Conservation (phyloP, 2,329 filamentous ascomycete genomes). For the Polytolypa hystricis region DNA sequence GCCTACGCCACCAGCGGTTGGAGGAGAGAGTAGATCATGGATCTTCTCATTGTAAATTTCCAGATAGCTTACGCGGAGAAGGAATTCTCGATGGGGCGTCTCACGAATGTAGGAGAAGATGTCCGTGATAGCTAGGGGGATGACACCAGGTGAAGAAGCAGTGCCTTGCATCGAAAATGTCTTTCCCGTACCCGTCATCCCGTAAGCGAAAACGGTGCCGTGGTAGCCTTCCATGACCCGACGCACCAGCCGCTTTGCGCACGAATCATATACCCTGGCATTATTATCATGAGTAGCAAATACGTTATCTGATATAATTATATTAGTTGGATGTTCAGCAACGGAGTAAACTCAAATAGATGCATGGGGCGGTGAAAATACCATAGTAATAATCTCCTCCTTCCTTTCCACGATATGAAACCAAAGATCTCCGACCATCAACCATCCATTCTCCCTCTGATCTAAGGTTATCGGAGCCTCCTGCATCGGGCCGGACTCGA, state of each 20-base stretch:
- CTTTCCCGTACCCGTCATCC: slow-evolving; percentile 98
- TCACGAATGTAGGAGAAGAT: slow-evolving; percentile 99
- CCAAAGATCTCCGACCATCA: slow-evolving; percentile 68
- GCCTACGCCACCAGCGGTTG: slow-evolving; percentile 46
- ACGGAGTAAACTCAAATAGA: too few species aligned
- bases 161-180: slow-evolving; percentile 99
- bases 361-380: slow-evolving; percentile 36
- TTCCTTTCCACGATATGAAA: slow-evolving; percentile 78
- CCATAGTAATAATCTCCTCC: slow-evolving; percentile 88
- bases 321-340: slow-evolving; percentile 1
- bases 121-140: slow-evolving; percentile 92
- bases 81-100: slow-evolving; percentile 85
- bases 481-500: slow-evolving; percentile 74
- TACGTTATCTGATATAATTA: slow-evolving; percentile 68
- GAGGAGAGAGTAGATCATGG: slow-evolving; percentile 76
- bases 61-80: slow-evolving; percentile 91
- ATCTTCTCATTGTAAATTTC: slow-evolving; percentile 99
- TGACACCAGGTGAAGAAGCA: slow-evolving; percentile 87
- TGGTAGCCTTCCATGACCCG: slow-evolving; percentile 99
- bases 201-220: slow-evolving; percentile 95
- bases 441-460: slow-evolving; percentile 83
- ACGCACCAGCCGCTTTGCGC: slow-evolving; percentile 84
- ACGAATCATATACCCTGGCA: slow-evolving; percentile 84
- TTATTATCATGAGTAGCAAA: slow-evolving; percentile 93
- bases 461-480: slow-evolving; percentile 48